Conservation (phyloP, 2,329 filamentous ascomycete species). For the Botrytis tulipae region DNA sequence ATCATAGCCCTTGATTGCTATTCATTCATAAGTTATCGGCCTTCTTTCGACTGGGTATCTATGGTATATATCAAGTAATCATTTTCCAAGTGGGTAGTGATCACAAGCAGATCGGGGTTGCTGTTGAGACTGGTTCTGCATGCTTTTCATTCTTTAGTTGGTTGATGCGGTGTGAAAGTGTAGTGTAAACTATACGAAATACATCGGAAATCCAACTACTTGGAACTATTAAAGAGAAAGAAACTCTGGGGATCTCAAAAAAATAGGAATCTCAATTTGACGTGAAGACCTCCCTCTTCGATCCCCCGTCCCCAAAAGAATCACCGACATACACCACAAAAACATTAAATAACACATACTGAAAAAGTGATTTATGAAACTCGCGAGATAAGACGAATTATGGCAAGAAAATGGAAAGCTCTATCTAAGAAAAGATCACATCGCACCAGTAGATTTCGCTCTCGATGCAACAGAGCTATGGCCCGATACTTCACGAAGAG, state of each 20-base stretch:
- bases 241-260: not conserved
- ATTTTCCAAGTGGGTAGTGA: not conserved
- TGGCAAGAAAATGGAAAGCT: not conserved
- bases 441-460: not conserved
- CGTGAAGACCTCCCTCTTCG: not conserved
- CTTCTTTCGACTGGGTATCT: not conserved
- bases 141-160: not conserved
- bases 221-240: not conserved
- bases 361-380: not conserved
- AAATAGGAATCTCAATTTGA: not conserved
- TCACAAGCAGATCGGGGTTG: not conserved
- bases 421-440: too few species aligned
- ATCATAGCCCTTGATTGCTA: not conserved
- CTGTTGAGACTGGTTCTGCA: not conserved
- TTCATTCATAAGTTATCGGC: not conserved
- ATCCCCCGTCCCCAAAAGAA: not conserved
- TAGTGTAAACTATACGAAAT: not conserved
- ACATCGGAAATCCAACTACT: not conserved
- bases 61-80: not conserved
- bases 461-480: not conserved
- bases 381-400: not conserved
- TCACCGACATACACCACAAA: too few species aligned
- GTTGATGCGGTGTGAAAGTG: not conserved
- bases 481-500: not conserved
- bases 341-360: not conserved